phyloP scores from a whole-genome alignment of 2,329 filamentous ascomycete species.

The Leptographium lundbergii region DNA sequence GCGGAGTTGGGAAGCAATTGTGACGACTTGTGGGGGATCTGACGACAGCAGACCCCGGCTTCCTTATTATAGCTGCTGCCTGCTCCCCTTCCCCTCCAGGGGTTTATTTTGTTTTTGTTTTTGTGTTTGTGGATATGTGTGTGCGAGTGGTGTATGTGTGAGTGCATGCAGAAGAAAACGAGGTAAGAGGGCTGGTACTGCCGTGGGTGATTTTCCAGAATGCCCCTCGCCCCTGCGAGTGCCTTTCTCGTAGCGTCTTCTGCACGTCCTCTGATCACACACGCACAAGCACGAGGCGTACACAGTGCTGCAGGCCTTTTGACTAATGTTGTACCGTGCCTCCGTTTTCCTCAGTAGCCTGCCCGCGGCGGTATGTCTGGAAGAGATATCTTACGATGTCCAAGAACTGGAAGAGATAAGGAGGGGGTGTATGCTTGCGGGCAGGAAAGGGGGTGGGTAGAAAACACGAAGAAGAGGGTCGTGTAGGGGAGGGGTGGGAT shows the following conservation, averaged over 20 bases:
- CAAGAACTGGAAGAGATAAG: neutral
- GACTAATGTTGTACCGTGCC: neutral
- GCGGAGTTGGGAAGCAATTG: slow-evolving; percentile 36
- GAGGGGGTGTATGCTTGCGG: neutral
- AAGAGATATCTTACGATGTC: neutral
- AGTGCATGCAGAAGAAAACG: neutral
- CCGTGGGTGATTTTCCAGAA: neutral
- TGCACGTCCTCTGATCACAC: neutral
- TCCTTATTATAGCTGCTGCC: slow-evolving; percentile 7
- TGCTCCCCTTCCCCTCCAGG: neutral
- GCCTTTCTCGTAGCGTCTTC: neutral
- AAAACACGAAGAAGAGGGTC: neutral
- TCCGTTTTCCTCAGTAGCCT: neutral
- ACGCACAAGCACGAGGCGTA: neutral
- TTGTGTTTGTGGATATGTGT: slow-evolving; percentile 1
- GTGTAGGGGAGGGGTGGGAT: neutral
- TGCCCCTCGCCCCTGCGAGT: neutral
- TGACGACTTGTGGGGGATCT: slow-evolving; percentile 28
- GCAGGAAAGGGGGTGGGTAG: neutral
- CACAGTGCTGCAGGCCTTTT: neutral
- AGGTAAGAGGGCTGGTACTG: neutral
- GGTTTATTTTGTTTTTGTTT: neutral
- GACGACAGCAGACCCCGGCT: slow-evolving; percentile 19
- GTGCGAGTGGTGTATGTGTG: slow-evolving; percentile 5
- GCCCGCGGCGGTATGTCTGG: neutral